Base-by-base conservation (phyloP, 73 alveolate genomes). In the Urostyla sp. region DNA sequence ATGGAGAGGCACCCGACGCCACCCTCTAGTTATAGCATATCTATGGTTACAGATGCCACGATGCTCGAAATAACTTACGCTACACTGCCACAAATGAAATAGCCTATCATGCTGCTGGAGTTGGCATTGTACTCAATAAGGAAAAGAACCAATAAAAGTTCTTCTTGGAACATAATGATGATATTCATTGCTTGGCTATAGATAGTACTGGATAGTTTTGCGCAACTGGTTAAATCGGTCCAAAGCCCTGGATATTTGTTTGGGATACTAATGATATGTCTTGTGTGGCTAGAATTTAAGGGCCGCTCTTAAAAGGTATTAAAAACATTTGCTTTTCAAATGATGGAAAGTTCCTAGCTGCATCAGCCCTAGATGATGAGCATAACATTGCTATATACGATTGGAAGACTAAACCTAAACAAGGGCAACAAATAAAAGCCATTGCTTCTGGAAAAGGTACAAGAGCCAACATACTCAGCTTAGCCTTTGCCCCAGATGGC, bases 1-100 rank as follows among this genome's bases (percentile, higher is more conserved):
- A 66, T 46, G 95, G 88, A 54, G 99, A 97, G 51, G 94, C 98
- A 7, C 99, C 99, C 3, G 96, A 97, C 85, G 99, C 99, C 0
- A 87, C 84, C 49, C 56, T 95, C 58, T 95, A 95, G 49, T 87
- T 97, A 67, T 99, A 97, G 75, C 95, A 94, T 88, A 92, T 97
- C 40, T 95, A 95, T 89, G 99, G 99, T 28, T 97, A 97, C 90
- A 86, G 99, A 85, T 97, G 99, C 77, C 99, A 97, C 80, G 99
- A 97, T 92, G 95, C 97, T 15, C 88, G 99, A 90, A 97, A 97
- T 84, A 97, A 97, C 87, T 80, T 97, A 55, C 87, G 95, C 79
- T 97, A 95, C 81, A 91, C 92, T 18, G 63, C 55, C 15, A 84
- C 72, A 49, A 98, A 92, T 24, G 72, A 92, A 26, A 85, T 97